A percentile compares a stretch with the other conserved stretches of the same genome.
Conservation (phyloP, 108 stramenopile genomes). For the Parmales sp. region DNA sequence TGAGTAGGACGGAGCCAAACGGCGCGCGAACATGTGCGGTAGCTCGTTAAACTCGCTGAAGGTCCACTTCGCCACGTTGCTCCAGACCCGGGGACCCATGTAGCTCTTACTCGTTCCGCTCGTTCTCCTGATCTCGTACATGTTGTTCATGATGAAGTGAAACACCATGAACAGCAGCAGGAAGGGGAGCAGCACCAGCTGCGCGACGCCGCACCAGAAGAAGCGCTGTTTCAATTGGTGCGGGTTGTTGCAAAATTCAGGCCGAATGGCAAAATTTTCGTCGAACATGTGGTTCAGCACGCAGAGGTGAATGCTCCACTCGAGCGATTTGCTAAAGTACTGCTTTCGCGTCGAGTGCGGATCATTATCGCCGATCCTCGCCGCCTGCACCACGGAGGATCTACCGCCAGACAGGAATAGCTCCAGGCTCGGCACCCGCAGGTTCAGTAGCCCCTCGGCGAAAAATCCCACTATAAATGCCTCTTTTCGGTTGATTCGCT, state of each 20-base stretch:
- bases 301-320: conserved; percentile 82
- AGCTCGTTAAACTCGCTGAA: conserved; percentile 96
- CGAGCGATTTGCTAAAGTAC: conserved; percentile 57
- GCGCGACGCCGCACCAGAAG: conserved; percentile 70
- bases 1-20: conserved; percentile 68
- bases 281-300: conserved; percentile 95
- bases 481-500: conserved; percentile 86
- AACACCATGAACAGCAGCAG: conserved; percentile 79
- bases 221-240: conserved; percentile 60
- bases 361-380: neutral
- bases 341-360: conserved; percentile 15
- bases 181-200: conserved; percentile 84
- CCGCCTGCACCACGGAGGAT: conserved; percentile 26
- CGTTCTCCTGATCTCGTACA: conserved; percentile 78
- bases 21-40: conserved; percentile 74
- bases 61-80: conserved; percentile 63
- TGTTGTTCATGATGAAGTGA: conserved; percentile 84
- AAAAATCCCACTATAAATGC: conserved; percentile 91
- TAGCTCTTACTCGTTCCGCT: too few relatives aligned
- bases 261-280: conserved; percentile 76
- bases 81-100: conserved; percentile 89
- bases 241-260: conserved; percentile 72
- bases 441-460: conserved; percentile 66
- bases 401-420: neutral
- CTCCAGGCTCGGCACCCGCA: conserved; percentile 32